Conservation (phyloP, 768 basidiomycete species). For the Termitomyces sp. region DNA sequence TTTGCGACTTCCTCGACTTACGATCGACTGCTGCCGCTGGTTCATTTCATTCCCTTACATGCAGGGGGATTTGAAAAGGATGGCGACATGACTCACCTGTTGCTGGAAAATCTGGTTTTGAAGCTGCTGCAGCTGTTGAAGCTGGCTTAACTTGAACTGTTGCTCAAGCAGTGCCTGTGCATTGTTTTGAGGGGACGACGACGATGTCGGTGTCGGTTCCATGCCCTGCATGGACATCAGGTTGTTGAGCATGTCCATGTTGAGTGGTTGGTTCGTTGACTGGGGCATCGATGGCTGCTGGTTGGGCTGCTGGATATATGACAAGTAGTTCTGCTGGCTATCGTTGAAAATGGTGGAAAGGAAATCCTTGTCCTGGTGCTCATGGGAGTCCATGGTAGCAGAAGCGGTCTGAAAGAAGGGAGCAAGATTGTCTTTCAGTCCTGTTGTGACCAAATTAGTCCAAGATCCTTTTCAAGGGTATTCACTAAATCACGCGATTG, state of each 20-base stretch:
- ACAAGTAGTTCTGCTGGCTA: conserved; percentile 9
- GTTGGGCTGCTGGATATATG: conserved; percentile 7
- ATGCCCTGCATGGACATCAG: conserved; percentile 46
- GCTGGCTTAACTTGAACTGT: conserved; percentile 71
- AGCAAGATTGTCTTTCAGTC: neutral
- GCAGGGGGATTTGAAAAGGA: neutral
- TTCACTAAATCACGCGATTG: conserved; percentile 7
- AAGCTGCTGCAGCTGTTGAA: conserved; percentile 65
- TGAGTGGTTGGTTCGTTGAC: conserved; percentile 27
- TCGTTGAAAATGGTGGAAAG: conserved; percentile 16
- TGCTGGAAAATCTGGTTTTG: conserved; percentile 88
- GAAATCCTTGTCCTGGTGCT: conserved; percentile 19
- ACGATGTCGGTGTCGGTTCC: conserved; percentile 23
- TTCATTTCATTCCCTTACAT: neutral
- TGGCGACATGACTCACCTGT: conserved; percentile 48
- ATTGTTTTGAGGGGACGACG: conserved; percentile 21
- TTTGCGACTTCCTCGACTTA: neutral
- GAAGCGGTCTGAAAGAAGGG: conserved; percentile 1
- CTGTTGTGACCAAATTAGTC: neutral
- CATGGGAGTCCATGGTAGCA: conserved; percentile 13
- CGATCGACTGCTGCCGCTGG: neutral
- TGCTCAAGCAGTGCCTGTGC: conserved; percentile 62
- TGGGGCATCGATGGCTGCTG: conserved; percentile 10
- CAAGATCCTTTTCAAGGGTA: neutral
- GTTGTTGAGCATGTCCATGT: conserved; percentile 46